Evolutionary conservation across 495 filamentous ascomycete genomes (phyloP), one percentile per base, ranked within the genome.

Genomic region (Talaromyces borbonicus): DNA sequence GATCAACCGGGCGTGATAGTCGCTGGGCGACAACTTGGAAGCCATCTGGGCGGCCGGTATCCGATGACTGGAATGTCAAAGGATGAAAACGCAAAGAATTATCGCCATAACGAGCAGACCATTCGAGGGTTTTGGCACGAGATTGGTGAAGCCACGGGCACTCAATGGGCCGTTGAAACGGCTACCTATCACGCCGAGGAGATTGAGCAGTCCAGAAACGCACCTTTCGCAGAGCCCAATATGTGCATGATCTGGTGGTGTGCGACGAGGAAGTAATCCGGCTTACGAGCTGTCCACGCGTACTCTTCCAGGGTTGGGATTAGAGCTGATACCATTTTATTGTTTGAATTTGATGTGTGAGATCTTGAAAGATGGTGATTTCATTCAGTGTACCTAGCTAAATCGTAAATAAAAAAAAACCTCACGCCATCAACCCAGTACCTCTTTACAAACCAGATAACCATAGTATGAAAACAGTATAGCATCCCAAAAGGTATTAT

Each of bases 51-150:
- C 12, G 55, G 51, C 4, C 53, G 55, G 3, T 56, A 61, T 16
- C 22, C 35, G 3, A 59, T 56, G 38, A 51, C 50, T 9, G 50
- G 46, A 0, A 52, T 56, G 46, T 16, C 24, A 3, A 43, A 44
- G 11, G 43, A 45, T 26, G 48, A 43, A 25, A 25, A 39, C 6
- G 39, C 29, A 16, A 31, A 31, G 25, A 50, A 55, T 16, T 74
- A 66, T 43, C 52, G 64, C 3, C 69, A 77, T 55, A 65, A 71
- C 41, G 49, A 57, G 8, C 50, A 55, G 24, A 68, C 56, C 15
- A 58, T 69, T 55, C 61, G 66, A 56, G 50, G 52, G 8, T 54
- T 75, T 43, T 77, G 72, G 72, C 55, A 62, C 37, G 63, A 63
- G 27, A 53, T 73, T 37, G 71, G 65, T 3, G 50, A 55, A 25